Evolutionary conservation across 441 rosid genomes (phyloP).

Genomic region (Erodium texanum): DNA sequence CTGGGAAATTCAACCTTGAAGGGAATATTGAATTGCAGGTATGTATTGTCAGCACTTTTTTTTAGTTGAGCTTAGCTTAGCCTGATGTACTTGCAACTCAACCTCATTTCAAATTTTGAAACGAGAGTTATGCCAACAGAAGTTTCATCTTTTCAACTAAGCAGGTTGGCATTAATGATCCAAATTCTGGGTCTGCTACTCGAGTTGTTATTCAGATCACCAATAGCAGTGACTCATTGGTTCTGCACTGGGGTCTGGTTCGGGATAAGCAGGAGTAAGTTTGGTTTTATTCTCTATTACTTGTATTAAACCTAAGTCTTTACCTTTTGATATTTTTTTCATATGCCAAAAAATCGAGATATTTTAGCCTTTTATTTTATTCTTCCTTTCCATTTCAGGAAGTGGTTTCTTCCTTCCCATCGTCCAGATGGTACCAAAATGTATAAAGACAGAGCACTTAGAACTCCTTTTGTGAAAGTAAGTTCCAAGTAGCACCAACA

Average conservation of each 20-base stretch:
- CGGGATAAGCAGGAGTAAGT: conserved; percentile 65
- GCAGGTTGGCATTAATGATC: conserved; percentile 59
- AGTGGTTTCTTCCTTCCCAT: conserved; percentile 79
- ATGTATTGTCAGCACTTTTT: conserved; percentile 11
- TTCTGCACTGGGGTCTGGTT: conserved; percentile 88
- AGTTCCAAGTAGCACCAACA: conserved; percentile 20
- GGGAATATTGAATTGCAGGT: conserved; percentile 85
- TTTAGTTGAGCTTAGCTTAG: conserved; percentile 13
- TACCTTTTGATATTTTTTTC: conserved; percentile 9
- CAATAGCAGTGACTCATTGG: conserved; percentile 52
- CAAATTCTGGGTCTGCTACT: conserved; percentile 30
- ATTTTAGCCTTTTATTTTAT: conserved; percentile 5
- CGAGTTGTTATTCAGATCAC: conserved; percentile 52
- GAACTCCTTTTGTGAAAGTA: conserved; percentile 83
- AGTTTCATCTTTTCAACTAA: conserved; percentile 22
- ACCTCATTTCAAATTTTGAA: conserved; percentile 3
- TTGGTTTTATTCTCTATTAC: conserved; percentile 15
- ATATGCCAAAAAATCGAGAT: conserved; percentile 1
- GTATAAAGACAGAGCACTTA: conserved; percentile 83
- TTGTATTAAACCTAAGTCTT: conserved; percentile 11
- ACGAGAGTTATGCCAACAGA: conserved; percentile 18
- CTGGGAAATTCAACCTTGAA: conserved; percentile 65
- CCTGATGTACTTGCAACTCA: conserved; percentile 7
- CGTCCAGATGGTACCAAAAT: conserved; percentile 69
- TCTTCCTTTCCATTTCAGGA: conserved; percentile 34